A percentile compares a stretch with the other conserved stretches of the same genome.
Conservation (phyloP, 1,284 basidiomycete genomes). For the Cutaneotrichosporon sp. region DNA sequence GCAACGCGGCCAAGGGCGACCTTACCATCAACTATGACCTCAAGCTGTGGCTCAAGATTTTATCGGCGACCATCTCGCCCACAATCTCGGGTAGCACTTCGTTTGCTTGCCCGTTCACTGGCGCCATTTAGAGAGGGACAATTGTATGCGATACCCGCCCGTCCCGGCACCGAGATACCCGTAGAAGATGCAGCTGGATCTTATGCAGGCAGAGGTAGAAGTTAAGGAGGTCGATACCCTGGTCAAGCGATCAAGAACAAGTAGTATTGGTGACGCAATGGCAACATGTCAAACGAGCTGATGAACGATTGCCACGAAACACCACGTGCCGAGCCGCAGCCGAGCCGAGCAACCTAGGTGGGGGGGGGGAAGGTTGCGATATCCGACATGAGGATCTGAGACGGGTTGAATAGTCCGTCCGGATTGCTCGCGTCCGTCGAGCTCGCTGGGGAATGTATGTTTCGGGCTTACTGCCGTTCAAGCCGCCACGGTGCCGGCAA, state of each 20-base stretch:
- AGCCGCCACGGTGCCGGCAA: slow-evolving; percentile 1
- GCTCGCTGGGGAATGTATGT: not conserved
- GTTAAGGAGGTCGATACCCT: not conserved
- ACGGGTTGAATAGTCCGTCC: not conserved
- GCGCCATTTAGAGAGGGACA: not conserved
- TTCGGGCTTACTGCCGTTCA: not conserved
- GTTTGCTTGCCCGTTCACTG: slow-evolving; percentile 65
- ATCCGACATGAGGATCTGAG: too few relatives aligned
- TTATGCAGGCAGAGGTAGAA: not conserved
- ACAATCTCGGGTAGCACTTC: slow-evolving; percentile 65
- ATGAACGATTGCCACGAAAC: too few relatives aligned
- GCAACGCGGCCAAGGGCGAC: slow-evolving; percentile 46
- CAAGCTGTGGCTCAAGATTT: slow-evolving; percentile 53
- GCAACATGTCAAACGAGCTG: too few relatives aligned
- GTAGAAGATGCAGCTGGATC: not conserved
- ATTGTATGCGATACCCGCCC: slow-evolving; percentile 3
- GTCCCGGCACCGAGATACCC: not conserved
- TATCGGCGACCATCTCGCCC: slow-evolving; percentile 68
- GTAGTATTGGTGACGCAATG: too few relatives aligned
- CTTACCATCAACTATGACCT: slow-evolving; percentile 67
- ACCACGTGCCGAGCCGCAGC: too few relatives aligned
- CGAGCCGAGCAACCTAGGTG: too few relatives aligned
- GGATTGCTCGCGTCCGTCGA: not conserved
- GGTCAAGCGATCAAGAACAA: not conserved
- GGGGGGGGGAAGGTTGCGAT: too few relatives aligned